Evolutionary conservation across 73 alveolate genomes (phyloP), one percentile per base, ranked within the genome.

Genomic region (Tetrahymena elliotti): DNA sequence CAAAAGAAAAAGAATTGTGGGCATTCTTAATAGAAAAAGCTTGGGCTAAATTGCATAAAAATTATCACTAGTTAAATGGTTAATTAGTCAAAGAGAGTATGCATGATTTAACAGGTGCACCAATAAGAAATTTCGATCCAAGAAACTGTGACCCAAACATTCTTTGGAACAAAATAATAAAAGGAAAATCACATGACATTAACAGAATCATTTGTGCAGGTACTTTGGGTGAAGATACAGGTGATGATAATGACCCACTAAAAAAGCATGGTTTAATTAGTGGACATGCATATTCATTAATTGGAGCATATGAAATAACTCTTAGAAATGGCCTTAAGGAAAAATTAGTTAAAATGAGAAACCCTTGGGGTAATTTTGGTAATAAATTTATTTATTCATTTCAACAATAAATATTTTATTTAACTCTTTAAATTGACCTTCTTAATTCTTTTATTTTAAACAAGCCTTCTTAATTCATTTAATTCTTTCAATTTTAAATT

Each of bases 31-130:
- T 98, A 35, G 99, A 98, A 94, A 98, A 98, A 94, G 99, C 99
- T 15, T 98, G 99, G 99, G 99, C 99, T 5, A 98, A 98, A 95
- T 93, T 98, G 3, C 97, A 97, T 94, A 99, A 99, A 34, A 94
- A 97, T 84, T 98, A 98, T 95, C 98, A 98, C 20, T 97, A 98
- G 94, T 97, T 98, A 7, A 98, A 98, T 24, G 98, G 98, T 35
- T 99, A 99, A 16, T 96, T 96, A 53, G 94, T 96, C 8, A 96
- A 96, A 47, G 98, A 97, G 94, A 97, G 97, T 27, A 83, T 97
- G 36, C 96, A 94, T 34, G 95, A 97, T 38, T 38, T 97, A 35
- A 96, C 98, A 11, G 97, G 97, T 22, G 98, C 98, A 20, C 95
- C 97, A 33, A 52, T 95, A 0, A 95, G 93, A 39, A 94, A 93